Conservation (phyloP, 345 rosid species). For the Crucihimalaya himalaica region DNA sequence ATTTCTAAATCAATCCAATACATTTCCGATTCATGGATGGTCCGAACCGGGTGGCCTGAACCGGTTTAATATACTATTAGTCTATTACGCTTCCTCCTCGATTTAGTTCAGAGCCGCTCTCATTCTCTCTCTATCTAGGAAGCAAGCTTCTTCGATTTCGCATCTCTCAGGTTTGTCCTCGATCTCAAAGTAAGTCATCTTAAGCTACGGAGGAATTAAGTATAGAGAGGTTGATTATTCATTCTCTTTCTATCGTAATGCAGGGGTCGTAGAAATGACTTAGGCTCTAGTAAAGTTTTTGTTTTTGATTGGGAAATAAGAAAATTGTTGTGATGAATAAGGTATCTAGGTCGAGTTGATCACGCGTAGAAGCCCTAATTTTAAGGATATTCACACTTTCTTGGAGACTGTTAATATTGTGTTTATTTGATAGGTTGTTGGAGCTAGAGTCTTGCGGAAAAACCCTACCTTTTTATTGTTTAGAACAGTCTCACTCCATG, state of each 20-base stretch:
- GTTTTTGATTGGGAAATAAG: background rate
- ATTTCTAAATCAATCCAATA: too few species aligned
- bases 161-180: background rate
- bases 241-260: too few species aligned
- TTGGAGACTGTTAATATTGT: background rate
- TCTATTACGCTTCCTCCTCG: background rate
- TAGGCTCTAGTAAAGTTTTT: background rate
- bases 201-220: too few species aligned
- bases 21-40: too few species aligned
- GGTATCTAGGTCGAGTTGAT: background rate
- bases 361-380: background rate
- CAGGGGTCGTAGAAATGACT: background rate
- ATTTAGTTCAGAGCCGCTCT: background rate
- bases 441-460: constrained; percentile 1
- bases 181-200: background rate
- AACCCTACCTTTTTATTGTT: background rate
- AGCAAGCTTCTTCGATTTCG: background rate
- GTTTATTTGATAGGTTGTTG: constrained; percentile 16
- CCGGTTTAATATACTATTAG: background rate
- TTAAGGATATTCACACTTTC: background rate
- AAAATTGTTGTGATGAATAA: background rate
- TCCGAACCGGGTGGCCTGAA: background rate
- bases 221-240: too few species aligned
- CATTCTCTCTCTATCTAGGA: background rate
- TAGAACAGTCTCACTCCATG: constrained; percentile 20